phyloP scores from a whole-genome alignment of 2,329 filamentous ascomycete species.

The Periglandula ipomoeae region DNA sequence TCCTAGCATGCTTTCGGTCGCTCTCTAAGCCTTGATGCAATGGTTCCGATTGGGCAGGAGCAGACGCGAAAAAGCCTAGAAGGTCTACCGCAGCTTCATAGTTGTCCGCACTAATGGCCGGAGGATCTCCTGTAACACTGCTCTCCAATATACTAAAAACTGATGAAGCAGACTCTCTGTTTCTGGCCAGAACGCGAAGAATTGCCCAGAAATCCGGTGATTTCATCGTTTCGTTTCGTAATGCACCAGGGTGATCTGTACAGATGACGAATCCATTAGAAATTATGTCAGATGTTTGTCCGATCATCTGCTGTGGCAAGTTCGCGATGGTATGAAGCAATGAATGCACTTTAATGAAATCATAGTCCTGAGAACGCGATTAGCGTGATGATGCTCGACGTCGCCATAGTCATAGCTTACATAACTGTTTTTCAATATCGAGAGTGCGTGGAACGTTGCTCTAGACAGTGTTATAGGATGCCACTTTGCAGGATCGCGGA shows the following conservation, averaged over 20 bases:
- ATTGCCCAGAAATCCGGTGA: constrained; percentile 97
- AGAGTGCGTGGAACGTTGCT: constrained; percentile 78
- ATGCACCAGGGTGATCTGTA: constrained; percentile 64
- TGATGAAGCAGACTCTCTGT: constrained; percentile 60
- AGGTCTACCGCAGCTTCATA: constrained; percentile 81
- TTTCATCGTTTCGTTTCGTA: constrained; percentile 88
- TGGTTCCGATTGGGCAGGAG: constrained; percentile 62
- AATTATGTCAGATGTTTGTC: constrained; percentile 65
- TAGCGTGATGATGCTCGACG: constrained; percentile 8
- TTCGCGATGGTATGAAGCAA: constrained; percentile 86
- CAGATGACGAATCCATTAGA: constrained; percentile 73
- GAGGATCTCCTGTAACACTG: constrained; percentile 62
- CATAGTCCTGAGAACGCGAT: constrained; percentile 55
- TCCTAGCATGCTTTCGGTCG: constrained; percentile 23
- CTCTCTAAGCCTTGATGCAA: constrained; percentile 60
- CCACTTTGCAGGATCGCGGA: constrained; percentile 69
- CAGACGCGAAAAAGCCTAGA: constrained; percentile 82
- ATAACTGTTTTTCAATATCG: constrained; percentile 73
- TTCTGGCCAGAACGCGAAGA: constrained; percentile 62
- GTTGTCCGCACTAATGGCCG: constrained; percentile 87
- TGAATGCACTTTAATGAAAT: constrained; percentile 86
- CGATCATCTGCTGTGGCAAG: constrained; percentile 68
- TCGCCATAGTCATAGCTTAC: constrained; percentile 40
- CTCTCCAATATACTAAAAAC: constrained; percentile 85
- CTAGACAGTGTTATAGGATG: constrained; percentile 80